Evolutionary conservation across 768 basidiomycete genomes (phyloP), one percentile per base, ranked within the genome.

Genomic region (Melanogaster broomeanus): DNA sequence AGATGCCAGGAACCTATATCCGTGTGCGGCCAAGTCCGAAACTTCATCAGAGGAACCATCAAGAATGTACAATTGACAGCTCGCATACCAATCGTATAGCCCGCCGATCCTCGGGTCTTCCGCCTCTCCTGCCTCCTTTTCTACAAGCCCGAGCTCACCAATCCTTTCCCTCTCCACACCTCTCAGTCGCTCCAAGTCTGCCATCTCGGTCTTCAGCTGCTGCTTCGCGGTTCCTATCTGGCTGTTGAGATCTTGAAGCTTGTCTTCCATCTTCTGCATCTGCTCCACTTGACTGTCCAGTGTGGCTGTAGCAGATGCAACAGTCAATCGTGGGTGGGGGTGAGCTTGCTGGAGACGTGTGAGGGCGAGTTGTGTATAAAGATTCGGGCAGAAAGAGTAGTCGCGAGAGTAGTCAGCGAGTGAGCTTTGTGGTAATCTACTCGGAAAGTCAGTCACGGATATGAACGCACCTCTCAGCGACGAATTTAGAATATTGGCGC

Each of bases 321-420:
- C 79, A 0, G 93, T 96, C 30, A 94, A 71, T 10, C 93, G 82
- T 40, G 93, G 87, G 19, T 84, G 80, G 0, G 90, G 88, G 59
- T 95, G 84, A 2, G 85, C 81, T 57, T 93, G 87, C 18, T 90
- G 83, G 16, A 95, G 82, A 2, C 93, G 82, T 7, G 87, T 85
- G 33, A 95, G 76, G 1, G 87, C 81, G 4, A 93, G 79, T 31
- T 89, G 85, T 31, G 91, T 83, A 62, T 94, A 90, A 52, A 91
- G 79, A 95, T 92, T 65, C 89, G 80, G 49, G 88, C 82, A 1
- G 87, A 80, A 2, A 92, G 78, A 2, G 75, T 55, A 19, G 82
- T 72, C 2, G 86, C 84, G 53, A 81, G 79, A 21, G 72, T 70
- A 0, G 82, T 78, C 8, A 79, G 67, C 2, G 73, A 66, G 38